Conservation (phyloP, 1,284 basidiomycete genomes). For the Exobasidium cylindrosporum region DNA sequence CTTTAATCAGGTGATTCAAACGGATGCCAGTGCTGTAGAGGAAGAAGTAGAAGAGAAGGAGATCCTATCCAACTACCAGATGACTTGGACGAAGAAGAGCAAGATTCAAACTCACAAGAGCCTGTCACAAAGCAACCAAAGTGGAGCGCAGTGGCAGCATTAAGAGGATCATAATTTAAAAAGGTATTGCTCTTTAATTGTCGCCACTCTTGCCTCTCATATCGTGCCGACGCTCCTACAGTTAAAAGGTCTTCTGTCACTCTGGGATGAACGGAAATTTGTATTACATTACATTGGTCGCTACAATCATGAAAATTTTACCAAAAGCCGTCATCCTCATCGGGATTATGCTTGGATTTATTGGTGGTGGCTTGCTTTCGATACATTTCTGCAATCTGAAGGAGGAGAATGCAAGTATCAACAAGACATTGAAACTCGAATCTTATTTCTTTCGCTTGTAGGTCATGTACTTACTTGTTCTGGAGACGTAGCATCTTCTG, state of each 20-base stretch:
- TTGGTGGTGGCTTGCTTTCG: constrained; percentile 74
- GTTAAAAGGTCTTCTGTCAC: no score
- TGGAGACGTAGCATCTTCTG: constrained; percentile 84
- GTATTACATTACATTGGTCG: not conserved
- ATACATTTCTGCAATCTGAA: constrained; percentile 91
- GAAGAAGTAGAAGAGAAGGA: no score
- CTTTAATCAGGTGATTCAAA: not conserved
- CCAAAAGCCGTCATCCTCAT: constrained; percentile 84
- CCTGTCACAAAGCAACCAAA: not conserved
- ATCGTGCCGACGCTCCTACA: no score
- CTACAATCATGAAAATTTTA: constrained; percentile 50
- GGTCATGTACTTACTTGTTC: constrained; percentile 68
- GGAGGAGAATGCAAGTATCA: constrained; percentile 11
- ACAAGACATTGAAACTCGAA: constrained; percentile 11
- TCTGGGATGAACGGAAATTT: not conserved
- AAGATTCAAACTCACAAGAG: not conserved
- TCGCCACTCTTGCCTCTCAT: no score
- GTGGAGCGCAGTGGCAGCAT: constrained; percentile 6
- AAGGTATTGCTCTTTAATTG: not conserved
- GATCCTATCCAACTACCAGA: not conserved
- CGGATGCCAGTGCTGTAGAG: no score
- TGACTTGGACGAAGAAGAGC: not conserved
- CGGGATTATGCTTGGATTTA: constrained; percentile 63
- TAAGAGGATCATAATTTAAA: not conserved
- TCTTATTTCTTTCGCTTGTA: not conserved